Percentiles rank a stretch among this genome's conserved stretches.
Evolutionary conservation across 2,329 filamentous ascomycete species (phyloP).

Genomic region (Orbilia brochopaga): DNA sequence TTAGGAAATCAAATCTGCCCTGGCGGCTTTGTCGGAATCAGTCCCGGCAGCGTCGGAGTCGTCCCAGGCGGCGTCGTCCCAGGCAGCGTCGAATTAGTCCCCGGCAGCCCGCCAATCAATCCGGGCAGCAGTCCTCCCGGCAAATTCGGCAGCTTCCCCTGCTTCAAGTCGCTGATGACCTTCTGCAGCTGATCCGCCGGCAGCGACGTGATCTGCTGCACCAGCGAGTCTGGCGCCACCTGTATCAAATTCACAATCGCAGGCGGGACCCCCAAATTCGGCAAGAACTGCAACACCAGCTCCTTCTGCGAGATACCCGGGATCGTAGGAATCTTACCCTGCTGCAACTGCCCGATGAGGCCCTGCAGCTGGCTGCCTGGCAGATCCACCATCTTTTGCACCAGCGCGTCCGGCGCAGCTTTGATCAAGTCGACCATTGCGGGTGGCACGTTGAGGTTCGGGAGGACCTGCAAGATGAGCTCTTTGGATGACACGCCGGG

Average conservation of each 20-base stretch:
- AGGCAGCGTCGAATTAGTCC: too few relatives aligned
- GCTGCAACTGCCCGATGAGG: constrained; percentile 12
- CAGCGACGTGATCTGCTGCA: constrained; percentile 19
- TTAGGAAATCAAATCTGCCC: too few relatives aligned
- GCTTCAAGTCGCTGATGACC: constrained; percentile 33
- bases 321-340: constrained; percentile 40
- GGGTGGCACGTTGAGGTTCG: constrained; percentile 26
- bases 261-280: constrained; percentile 14
- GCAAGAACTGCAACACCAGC: constrained; percentile 25
- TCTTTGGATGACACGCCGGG: constrained; percentile 29
- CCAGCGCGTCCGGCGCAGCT: constrained; percentile 29
- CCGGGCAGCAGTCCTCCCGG: neutral
- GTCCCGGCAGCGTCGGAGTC: constrained; percentile 58
- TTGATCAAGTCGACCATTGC: constrained; percentile 28
- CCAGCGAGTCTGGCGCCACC: constrained; percentile 17
- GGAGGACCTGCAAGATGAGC: constrained; percentile 28
- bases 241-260: constrained; percentile 36
- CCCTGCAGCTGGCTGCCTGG: constrained; percentile 14
- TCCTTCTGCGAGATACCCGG: constrained; percentile 26
- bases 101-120: neutral
- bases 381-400: constrained; percentile 10
- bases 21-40: constrained; percentile 49
- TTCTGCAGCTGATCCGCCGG: constrained; percentile 19
- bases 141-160: constrained; percentile 7
- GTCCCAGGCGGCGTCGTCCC: constrained; percentile 62